Percentiles rank a stretch among this genome's conserved stretches.
phyloP scores from a whole-genome alignment of 2,329 filamentous ascomycete species.

The Sclerotinia subarctica region DNA sequence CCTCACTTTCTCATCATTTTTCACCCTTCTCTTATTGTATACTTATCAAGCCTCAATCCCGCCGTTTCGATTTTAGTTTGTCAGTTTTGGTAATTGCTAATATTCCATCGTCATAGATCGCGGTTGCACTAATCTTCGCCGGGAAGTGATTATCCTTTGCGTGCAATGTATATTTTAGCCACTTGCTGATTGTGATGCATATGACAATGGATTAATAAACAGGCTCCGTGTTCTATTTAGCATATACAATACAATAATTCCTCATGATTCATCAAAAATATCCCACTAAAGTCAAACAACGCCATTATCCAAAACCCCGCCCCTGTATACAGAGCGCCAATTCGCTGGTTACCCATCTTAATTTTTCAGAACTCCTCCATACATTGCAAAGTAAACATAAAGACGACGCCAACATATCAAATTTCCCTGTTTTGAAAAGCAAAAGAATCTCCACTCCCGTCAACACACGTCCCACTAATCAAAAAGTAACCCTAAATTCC shows the following conservation, averaged over 20 bases:
- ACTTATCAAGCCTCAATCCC: no score
- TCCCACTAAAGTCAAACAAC: not conserved
- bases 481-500: not conserved
- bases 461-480: not conserved
- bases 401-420: not conserved
- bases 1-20: no score
- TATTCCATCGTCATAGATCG: conserved; percentile 9
- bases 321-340: not conserved
- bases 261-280: not conserved
- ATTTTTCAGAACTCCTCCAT: not conserved
- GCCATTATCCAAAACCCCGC: fast-evolving
- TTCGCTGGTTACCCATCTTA: not conserved
- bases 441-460: not conserved
- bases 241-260: not conserved
- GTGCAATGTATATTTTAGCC: no score
- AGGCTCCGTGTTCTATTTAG: not conserved
- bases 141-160: conserved; percentile 19
- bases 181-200: not conserved
- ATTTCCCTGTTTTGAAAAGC: not conserved
- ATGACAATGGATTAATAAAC: not conserved
- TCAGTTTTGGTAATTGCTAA: not conserved
- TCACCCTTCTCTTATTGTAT: not conserved
- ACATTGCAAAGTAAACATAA: not conserved
- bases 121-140: conserved; percentile 23
- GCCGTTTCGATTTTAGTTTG: no score